Conservation (phyloP, 176 grass and related monocot species). For the Ananas comosus region DNA sequence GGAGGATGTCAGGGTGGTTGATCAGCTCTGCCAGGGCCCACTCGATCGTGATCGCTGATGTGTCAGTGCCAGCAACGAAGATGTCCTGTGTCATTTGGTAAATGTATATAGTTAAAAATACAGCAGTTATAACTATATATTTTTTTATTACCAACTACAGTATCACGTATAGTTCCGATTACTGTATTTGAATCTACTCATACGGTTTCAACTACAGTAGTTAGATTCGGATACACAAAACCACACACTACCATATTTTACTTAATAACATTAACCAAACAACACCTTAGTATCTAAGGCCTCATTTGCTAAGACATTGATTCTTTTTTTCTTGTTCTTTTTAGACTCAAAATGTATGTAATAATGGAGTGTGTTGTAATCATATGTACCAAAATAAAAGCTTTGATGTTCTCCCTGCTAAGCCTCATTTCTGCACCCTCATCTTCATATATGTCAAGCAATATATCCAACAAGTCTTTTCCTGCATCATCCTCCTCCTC, state of each 20-base stretch:
- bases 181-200: too few species aligned
- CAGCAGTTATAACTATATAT: not conserved
- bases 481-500: not conserved
- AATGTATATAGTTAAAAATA: not conserved
- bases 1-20: slow-evolving; percentile 39
- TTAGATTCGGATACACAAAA: too few species aligned
- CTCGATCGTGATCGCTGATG: slow-evolving; percentile 51
- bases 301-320: too few species aligned
- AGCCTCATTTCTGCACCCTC: slow-evolving; percentile 19
- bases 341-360: not conserved
- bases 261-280: too few species aligned
- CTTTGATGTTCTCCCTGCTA: slow-evolving; percentile 31
- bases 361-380: not conserved
- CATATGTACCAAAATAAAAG: slow-evolving; percentile 18
- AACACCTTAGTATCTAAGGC: not conserved
- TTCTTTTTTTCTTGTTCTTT: not conserved
- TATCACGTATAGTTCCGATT: too few species aligned
- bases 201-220: too few species aligned
- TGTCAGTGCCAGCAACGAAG: slow-evolving; percentile 33
- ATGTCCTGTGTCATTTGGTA: slow-evolving; percentile 30
- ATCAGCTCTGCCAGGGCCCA: slow-evolving; percentile 73
- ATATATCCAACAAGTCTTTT: slow-evolving; percentile 37
- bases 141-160: too few species aligned
- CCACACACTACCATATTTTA: too few species aligned
- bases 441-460: slow-evolving; percentile 28